Evolutionary conservation across 129 eudicot species (phyloP), one percentile per base, ranked within the genome.

Genomic region (Smallanthus sonchifolius): DNA sequence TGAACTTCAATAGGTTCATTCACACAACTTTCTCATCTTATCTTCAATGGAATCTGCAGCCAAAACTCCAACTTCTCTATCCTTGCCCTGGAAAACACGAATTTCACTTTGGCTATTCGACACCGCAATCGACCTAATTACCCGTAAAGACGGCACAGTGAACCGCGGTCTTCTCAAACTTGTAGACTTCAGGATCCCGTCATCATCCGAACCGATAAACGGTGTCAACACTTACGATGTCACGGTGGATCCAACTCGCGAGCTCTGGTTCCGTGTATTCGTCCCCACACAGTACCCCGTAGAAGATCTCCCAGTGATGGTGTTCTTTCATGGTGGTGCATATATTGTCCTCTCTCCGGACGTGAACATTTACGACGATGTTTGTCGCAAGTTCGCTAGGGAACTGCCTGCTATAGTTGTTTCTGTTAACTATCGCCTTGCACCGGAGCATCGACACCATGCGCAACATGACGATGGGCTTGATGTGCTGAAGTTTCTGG

Each of bases 301-400:
- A 2, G 56, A 67, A 37, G 72, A 65, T 49, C 66, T 82, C 6
- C 77, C 86, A 2, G 70, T 82, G 15, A 34, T 77, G 10, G 64
- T 82, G 15, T 82, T 67, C 39, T 73, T 82, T 16, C 86, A 82
- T 10, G 86, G 82, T 30, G 86, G 86, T 54, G 86, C 76, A 14
- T 82, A 44, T 49, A 69, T 67, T 32, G 17, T 10, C 67, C 71
- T 60, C 37, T 47, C 72, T 14, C 72, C 80, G 24, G 76, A 66
- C 47, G 14, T 10, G 14, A 59, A 65, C 11, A 5, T 20, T 14
- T 77, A 82, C 34, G 82, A 82, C n/a, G 61, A 40, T 10, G 37
- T 77, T 48, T 67, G 82, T 38, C 82, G 76, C 51, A 72, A 75
- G 59, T 44, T 82, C 2, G 76, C 76, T 2, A 62, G 16, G 17